Percentiles rank a stretch among this genome's conserved stretches.
Conservation (phyloP, 441 rosid species). For the Hypseocharis bilobata region DNA sequence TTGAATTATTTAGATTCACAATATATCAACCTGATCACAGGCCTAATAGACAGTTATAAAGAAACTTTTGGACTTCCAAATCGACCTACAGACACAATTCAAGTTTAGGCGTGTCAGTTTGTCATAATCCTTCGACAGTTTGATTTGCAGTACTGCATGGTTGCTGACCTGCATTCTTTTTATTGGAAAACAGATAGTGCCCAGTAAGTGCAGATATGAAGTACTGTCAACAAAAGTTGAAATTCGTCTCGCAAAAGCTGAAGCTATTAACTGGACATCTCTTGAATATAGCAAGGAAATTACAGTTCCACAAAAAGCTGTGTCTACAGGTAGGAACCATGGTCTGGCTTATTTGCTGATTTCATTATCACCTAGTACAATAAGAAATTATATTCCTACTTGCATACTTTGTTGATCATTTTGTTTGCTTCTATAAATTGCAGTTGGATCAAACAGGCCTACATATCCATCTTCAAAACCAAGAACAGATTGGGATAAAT, state of each 20-base stretch:
- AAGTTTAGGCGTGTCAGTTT: too few species aligned
- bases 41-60: too few species aligned
- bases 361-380: background rate
- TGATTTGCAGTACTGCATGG: too few species aligned
- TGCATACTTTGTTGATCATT: background rate
- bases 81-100: too few species aligned
- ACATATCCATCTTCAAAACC: constrained; percentile 76
- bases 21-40: too few species aligned
- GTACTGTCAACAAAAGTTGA: constrained; percentile 59
- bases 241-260: constrained; percentile 59
- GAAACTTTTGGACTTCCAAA: too few species aligned
- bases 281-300: constrained; percentile 43
- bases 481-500: constrained; percentile 70
- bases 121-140: too few species aligned
- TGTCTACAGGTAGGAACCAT: constrained; percentile 47
- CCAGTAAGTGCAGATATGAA: constrained; percentile 39
- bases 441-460: constrained; percentile 35
- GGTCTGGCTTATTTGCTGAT: too few species aligned
- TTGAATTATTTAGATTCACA: too few species aligned
- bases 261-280: constrained; percentile 44
- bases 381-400: background rate
- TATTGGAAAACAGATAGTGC: constrained; percentile 40
- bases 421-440: constrained; percentile 15
- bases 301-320: constrained; percentile 28
- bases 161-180: background rate